Evolutionary conservation across 2,329 filamentous ascomycete genomes (phyloP).

Genomic region (Graphilbum ipis-grandicollis): DNA sequence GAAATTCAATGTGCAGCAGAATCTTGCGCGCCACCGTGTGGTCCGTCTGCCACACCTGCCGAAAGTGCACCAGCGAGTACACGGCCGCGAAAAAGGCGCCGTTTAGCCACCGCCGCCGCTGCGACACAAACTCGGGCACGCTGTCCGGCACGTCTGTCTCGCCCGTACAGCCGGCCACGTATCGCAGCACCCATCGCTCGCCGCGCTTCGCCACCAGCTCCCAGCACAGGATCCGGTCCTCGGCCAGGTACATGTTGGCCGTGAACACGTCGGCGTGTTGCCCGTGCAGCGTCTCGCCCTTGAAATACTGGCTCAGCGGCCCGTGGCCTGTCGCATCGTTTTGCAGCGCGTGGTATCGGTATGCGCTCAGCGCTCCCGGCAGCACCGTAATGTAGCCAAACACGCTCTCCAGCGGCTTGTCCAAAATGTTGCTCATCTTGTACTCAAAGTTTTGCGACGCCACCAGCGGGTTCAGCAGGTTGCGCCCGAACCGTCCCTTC

Average conservation of each 20-base stretch:
- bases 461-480: conserved; percentile 82
- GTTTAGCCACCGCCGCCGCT: conserved; percentile 92
- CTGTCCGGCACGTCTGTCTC: conserved; percentile 97
- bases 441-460: conserved; percentile 99
- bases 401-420: conserved; percentile 91
- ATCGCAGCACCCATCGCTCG: conserved; percentile 94
- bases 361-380: conserved; percentile 85
- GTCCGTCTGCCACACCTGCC: conserved; percentile 83
- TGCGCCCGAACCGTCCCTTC: conserved; percentile 69
- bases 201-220: conserved; percentile 89
- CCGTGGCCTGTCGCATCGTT: conserved; percentile 94
- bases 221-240: conserved; percentile 83
- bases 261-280: conserved; percentile 54
- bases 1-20: conserved; percentile 81
- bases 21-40: conserved; percentile 81
- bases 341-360: conserved; percentile 87
- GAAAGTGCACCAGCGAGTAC: conserved; percentile 90
- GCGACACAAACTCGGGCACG: conserved; percentile 92
- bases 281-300: conserved; percentile 91
- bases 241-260: conserved; percentile 85
- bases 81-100: conserved; percentile 97
- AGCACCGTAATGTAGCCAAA: conserved; percentile 98
- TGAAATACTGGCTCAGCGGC: conserved; percentile 95
- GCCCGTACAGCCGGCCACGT: conserved; percentile 89
- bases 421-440: conserved; percentile 98